phyloP scores from a whole-genome alignment of 768 basidiomycete species.

The Symmetrospora coprosmae region DNA sequence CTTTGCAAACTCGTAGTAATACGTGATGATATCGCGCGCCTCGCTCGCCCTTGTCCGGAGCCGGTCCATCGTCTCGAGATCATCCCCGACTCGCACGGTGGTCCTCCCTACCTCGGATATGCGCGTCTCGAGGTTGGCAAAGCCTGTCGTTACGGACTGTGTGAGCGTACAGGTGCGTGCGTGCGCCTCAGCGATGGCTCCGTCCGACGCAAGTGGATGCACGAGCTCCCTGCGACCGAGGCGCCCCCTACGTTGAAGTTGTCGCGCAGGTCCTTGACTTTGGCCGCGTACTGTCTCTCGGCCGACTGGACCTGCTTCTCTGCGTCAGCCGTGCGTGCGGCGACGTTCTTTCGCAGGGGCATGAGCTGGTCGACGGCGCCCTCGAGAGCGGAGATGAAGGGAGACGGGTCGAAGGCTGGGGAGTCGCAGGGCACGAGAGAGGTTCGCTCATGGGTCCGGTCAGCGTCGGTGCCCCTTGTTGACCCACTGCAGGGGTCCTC shows the following conservation, averaged over 20 bases:
- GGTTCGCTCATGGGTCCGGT: neutral
- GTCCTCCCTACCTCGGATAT: constrained; percentile 89
- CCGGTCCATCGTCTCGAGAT: constrained; percentile 83
- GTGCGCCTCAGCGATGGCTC: neutral
- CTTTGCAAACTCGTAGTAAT: constrained; percentile 78
- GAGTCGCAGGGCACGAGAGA: neutral
- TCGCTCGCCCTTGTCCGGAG: constrained; percentile 85
- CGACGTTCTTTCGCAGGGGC: constrained; percentile 72
- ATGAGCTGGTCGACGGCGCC: constrained; percentile 77
- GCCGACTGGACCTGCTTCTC: constrained; percentile 77
- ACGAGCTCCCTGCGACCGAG: no score
- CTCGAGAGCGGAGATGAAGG: constrained; percentile 73
- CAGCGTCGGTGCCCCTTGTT: neutral
- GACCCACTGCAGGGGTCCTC: neutral
- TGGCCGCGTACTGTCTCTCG: constrained; percentile 85
- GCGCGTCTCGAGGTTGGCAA: constrained; percentile 66
- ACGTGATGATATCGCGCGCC: constrained; percentile 81
- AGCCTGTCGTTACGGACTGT: constrained; percentile 75
- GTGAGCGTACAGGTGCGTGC: neutral
- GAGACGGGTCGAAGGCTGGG: constrained; percentile 29
- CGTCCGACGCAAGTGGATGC: no score
- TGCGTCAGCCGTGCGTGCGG: constrained; percentile 74
- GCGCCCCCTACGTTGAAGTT: constrained; percentile 66
- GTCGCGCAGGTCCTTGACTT: constrained; percentile 78
- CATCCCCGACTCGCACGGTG: constrained; percentile 88